phyloP scores from a whole-genome alignment of 176 grass and related monocot genomes.

The Melocanna baccifera region DNA sequence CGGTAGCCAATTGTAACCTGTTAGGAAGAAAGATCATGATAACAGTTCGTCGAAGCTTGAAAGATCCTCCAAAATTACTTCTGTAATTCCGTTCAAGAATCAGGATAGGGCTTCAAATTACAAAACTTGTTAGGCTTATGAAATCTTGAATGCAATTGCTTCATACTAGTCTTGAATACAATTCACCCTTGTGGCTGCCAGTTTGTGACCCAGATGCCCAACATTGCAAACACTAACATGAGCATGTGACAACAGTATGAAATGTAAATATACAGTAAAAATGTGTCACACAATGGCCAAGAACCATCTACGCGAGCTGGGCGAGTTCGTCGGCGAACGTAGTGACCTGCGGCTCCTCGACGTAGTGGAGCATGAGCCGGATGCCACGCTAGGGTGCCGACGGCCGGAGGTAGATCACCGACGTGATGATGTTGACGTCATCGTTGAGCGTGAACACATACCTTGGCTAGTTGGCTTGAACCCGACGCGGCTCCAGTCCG shows the following conservation, averaged over 20 bases:
- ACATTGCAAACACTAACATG: not conserved
- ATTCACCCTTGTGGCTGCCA: not conserved
- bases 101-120: not conserved
- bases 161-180: not conserved
- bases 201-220: not conserved
- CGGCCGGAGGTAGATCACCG: conserved; percentile 69
- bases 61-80: not conserved
- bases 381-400: conserved; percentile 67
- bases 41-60: not conserved
- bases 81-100: not conserved
- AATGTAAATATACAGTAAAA: not conserved
- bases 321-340: conserved; percentile 53
- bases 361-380: conserved; percentile 68
- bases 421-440: conserved; percentile 64
- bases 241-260: not conserved
- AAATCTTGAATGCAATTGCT: not conserved
- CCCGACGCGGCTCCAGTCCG: conserved; percentile 75
- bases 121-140: not conserved
- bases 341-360: conserved; percentile 54
- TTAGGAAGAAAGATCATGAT: too few species aligned
- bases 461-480: conserved; percentile 67
- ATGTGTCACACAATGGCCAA: not conserved
- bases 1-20: too few species aligned
- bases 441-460: conserved; percentile 79
- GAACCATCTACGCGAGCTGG: conserved; percentile 35